These are phyloP conservation scores for Fonsecaea erecta DNA, from an alignment of 2,329 filamentous ascomycete genomes.

Conservation along the genomic window DNA sequence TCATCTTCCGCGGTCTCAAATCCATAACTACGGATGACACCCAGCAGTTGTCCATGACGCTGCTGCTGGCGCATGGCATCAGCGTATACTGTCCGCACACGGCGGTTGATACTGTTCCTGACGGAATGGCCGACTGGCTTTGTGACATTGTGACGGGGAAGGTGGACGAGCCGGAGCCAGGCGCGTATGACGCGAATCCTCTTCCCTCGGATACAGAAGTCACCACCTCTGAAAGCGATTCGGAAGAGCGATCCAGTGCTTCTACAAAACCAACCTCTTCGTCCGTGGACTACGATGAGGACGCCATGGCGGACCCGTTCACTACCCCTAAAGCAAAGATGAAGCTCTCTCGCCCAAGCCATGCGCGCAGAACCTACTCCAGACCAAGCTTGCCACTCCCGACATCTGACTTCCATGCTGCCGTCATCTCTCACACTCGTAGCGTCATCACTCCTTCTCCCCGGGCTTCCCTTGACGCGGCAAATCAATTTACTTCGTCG, in stretches of 20 bases:
- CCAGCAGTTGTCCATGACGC: conserved; percentile 83
- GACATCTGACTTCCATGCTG: conserved; percentile 42
- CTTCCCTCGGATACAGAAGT: conserved; percentile 39
- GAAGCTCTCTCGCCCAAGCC: conserved; percentile 21
- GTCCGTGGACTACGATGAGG: conserved; percentile 24
- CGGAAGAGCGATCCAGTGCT: conserved; percentile 15
- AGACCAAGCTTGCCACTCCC: conserved; percentile 48
- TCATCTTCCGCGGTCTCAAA: conserved; percentile 94
- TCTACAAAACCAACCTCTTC: conserved; percentile 33
- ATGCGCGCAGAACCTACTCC: conserved; percentile 43
- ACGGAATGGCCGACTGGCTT: conserved; percentile 92
- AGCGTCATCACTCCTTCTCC: conserved; percentile 58
- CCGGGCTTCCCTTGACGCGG: conserved; percentile 42
- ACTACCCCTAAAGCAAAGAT: conserved; percentile 28
- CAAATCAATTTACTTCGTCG: conserved; percentile 39
- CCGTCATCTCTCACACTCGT: conserved; percentile 54
- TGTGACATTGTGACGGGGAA: conserved; percentile 77
- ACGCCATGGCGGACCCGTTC: conserved; percentile 44
- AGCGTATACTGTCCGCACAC: conserved; percentile 97
- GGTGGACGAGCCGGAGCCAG: conserved; percentile 37
- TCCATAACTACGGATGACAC: conserved; percentile 81
- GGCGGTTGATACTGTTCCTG: conserved; percentile 82
- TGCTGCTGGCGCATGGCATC: conserved; percentile 81
- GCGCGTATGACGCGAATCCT: conserved; percentile 17
- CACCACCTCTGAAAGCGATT: conserved; percentile 33